Base-by-base conservation (phyloP, 768 basidiomycete species). In the Cyclocybe aegerita region DNA sequence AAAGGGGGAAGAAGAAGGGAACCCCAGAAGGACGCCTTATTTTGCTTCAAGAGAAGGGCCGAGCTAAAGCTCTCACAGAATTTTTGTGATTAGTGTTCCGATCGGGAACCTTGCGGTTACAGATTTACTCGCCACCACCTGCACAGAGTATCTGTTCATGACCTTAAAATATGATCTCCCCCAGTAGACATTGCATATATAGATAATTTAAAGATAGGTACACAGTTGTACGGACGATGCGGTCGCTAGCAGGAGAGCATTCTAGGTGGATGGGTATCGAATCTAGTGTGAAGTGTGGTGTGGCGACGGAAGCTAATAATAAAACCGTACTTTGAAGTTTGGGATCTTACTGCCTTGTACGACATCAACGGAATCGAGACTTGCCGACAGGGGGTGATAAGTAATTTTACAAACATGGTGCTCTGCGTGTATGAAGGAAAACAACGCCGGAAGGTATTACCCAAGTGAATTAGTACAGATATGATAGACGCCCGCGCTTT, bases 341-440 rank as follows among this genome's bases (percentile, higher is more conserved):
- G 49, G 48, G 54, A 39, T 52, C 54, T 42, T 46, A 52, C 47
- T 47, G 47, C 50, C 50, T 38, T 39, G 40, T 48, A 56, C 50
- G 54, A 52, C 48, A 56, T 52, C 54, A 56, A 41, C 54, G 50
- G 50, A 38, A 52, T 52, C 39, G 46, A 39, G 45, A 32, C 14
- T 52, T 46, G 31, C 33, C 42, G 49, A 50, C 50, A 55, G 49
- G 50, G 49, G 46, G 15, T 37, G 36, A 2, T 37, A 37, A 11
- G 14, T 11, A 15, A 37, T 11, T 15, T 15, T 15, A 37, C 36
- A 37, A 23, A 23, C 23, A 23, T 23, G 23, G 23, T 23, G 23
- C 23, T 23, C 23, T 23, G 23, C 23, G 23, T 23, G 23, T 23
- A 23, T 23, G 23, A 23, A 23, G 4, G 23, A 32, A 30, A 36